These are phyloP conservation scores for Thoreauomyces humboldtii DNA, from an alignment of 192 early-diverging fungal genomes.

Conservation along the genomic window DNA sequence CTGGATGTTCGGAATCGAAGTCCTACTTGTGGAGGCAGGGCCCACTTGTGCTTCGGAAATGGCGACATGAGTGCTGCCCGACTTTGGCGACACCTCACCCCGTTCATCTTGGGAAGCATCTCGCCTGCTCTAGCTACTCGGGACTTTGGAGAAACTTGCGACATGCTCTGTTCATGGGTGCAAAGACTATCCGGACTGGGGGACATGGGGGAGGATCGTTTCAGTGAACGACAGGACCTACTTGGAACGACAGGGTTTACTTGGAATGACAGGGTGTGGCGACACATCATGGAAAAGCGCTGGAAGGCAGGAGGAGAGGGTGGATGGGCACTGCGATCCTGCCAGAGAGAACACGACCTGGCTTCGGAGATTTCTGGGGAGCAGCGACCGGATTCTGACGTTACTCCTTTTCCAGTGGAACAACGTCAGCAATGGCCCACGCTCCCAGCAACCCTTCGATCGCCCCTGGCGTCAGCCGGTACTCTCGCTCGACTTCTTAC, in stretches of 20 bases:
- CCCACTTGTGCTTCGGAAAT: background rate
- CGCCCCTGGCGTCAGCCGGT: constrained; percentile 79
- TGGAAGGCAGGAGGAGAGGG: background rate
- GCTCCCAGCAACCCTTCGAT: constrained; percentile 67
- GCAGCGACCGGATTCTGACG: background rate
- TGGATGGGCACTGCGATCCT: background rate
- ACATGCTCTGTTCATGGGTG: no score
- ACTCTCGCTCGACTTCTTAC: constrained; percentile 78
- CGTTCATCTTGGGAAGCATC: no score
- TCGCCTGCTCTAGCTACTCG: no score
- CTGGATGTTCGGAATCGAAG: background rate
- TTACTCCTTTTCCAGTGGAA: constrained; percentile 12
- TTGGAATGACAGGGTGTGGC: background rate
- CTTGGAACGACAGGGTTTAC: background rate
- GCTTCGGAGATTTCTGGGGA: background rate
- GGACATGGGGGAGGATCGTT: no score
- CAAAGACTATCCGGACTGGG: no score
- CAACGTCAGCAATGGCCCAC: constrained; percentile 41
- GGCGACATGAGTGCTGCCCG: background rate
- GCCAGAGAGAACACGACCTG: background rate
- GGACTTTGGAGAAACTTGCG: no score
- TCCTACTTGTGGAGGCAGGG: background rate
- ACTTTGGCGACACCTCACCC: no score
- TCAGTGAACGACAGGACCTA: no score
- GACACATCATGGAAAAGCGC: background rate